Percentiles rank a stretch among this genome's conserved stretches.
These are phyloP conservation scores for Xeromyces bisporus DNA, from an alignment of 495 filamentous ascomycete species.

Conservation along the genomic window DNA sequence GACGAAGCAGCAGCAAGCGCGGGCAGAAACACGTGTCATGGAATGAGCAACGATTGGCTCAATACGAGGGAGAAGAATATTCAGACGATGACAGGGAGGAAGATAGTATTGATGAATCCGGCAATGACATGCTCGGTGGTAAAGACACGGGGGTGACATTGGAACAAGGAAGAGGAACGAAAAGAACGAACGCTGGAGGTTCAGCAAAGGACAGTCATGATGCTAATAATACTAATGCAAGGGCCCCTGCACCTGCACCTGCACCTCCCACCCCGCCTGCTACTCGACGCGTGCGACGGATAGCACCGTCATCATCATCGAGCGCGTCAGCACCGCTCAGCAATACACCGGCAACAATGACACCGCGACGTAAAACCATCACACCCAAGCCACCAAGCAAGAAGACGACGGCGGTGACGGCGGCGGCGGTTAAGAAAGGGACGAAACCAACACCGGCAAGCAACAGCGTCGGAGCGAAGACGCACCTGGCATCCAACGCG, in stretches of 20 bases:
- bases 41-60: constrained; percentile 26
- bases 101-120: constrained; percentile 2
- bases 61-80: constrained; percentile 15
- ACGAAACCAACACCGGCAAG: background rate
- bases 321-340: too few species aligned
- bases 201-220: constrained; percentile 2
- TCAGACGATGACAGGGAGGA: constrained; percentile 6
- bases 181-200: constrained; percentile 12
- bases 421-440: constrained; percentile 5
- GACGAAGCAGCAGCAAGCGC: background rate
- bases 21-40: constrained; percentile 21
- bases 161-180: too few species aligned
- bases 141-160: too few species aligned
- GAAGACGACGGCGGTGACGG: constrained; percentile 7
- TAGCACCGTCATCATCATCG: too few species aligned
- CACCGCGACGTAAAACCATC: constrained; percentile 23
- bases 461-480: constrained; percentile 4
- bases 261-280: constrained; percentile 2
- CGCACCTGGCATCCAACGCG: constrained; percentile 18
- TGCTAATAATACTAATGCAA: constrained; percentile 6
- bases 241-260: constrained; percentile 10
- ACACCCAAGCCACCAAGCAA: constrained; percentile 21
- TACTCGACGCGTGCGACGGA: background rate
- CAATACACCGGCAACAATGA: constrained; percentile 4
- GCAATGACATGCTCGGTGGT: constrained; percentile 9